phyloP scores from a whole-genome alignment of 306 rosid species.

The Crotalaria pallida region DNA sequence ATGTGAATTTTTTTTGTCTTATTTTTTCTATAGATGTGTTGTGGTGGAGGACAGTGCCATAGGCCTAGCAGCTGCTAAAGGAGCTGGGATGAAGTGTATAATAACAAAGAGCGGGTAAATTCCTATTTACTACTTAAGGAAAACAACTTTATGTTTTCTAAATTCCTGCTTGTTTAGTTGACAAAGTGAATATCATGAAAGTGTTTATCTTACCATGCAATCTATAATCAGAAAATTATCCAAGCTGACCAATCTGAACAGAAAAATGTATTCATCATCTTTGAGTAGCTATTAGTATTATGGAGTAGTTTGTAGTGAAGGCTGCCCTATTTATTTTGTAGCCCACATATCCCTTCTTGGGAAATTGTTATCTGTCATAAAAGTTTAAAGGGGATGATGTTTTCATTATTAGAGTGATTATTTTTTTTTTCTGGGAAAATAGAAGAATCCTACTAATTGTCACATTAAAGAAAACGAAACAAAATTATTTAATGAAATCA shows the following conservation, averaged over 20 bases:
- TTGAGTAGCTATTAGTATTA: background rate
- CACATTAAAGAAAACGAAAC: background rate
- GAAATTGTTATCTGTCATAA: background rate
- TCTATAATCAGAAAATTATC: background rate
- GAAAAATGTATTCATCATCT: background rate
- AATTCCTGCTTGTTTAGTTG: conserved; percentile 6
- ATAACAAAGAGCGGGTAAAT: conserved; percentile 89
- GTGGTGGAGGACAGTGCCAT: conserved; percentile 96
- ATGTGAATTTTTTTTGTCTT: background rate
- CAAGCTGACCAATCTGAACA: background rate
- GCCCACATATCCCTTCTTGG: background rate
- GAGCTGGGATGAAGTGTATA: conserved; percentile 91
- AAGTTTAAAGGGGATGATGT: background rate
- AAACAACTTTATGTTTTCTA: background rate
- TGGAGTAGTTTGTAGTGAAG: background rate
- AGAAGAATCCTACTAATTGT: background rate
- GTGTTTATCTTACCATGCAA: background rate
- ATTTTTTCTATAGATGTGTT: conserved; percentile 65
- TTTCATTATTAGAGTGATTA: background rate
- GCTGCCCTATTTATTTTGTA: background rate
- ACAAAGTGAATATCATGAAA: conserved; percentile 7
- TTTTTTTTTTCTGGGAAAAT: background rate
- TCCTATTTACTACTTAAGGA: background rate
- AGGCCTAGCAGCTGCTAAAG: conserved; percentile 95
- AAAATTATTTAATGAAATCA: background rate